A percentile compares a stretch with the other conserved stretches of the same genome.
Evolutionary conservation across 345 rosid species (phyloP).

Genomic region (Boechera retrofracta): DNA sequence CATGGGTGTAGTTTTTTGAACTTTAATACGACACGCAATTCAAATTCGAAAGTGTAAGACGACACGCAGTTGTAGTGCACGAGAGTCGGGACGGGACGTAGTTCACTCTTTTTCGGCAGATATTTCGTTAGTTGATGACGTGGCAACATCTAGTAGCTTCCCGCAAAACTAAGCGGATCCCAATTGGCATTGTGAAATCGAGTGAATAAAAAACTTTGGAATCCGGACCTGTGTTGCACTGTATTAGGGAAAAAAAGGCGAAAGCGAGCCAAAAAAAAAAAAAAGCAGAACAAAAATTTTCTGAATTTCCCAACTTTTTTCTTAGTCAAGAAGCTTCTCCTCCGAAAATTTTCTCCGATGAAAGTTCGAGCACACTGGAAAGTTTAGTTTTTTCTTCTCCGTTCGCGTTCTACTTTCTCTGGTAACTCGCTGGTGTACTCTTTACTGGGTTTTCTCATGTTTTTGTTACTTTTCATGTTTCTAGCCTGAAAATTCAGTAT

Average conservation of each 20-base stretch:
- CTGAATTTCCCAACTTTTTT: slow-evolving; percentile 31
- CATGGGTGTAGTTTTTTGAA: background rate
- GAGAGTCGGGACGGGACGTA: slow-evolving; percentile 34
- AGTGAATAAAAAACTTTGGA: slow-evolving; percentile 24
- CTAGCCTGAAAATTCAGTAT: slow-evolving; percentile 13
- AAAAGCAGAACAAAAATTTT: slow-evolving; percentile 30
- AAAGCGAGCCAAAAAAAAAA: slow-evolving; percentile 46
- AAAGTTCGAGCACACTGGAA: slow-evolving; percentile 19
- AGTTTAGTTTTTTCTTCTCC: background rate
- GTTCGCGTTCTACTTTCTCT: slow-evolving; percentile 4
- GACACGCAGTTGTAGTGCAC: slow-evolving; percentile 31
- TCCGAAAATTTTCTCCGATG: slow-evolving; percentile 26
- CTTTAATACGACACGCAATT: slow-evolving; percentile 22
- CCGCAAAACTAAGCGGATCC: slow-evolving; percentile 46
- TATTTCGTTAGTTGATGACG: slow-evolving; percentile 29
- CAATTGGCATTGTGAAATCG: slow-evolving; percentile 30
- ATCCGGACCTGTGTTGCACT: slow-evolving; percentile 41
- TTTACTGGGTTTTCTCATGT: slow-evolving; percentile 10
- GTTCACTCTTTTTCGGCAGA: slow-evolving; percentile 37
- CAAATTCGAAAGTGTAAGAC: background rate
- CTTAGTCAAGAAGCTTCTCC: slow-evolving; percentile 37
- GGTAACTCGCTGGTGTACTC: slow-evolving; percentile 25
- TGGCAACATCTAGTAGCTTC: slow-evolving; percentile 43
- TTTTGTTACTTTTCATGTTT: slow-evolving; percentile 10
- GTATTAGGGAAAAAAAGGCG: slow-evolving; percentile 20